Evolutionary conservation across 2,329 filamentous ascomycete species (phyloP), one percentile per base, ranked within the genome.

Genomic region (Ascochyta clinopodiicola): DNA sequence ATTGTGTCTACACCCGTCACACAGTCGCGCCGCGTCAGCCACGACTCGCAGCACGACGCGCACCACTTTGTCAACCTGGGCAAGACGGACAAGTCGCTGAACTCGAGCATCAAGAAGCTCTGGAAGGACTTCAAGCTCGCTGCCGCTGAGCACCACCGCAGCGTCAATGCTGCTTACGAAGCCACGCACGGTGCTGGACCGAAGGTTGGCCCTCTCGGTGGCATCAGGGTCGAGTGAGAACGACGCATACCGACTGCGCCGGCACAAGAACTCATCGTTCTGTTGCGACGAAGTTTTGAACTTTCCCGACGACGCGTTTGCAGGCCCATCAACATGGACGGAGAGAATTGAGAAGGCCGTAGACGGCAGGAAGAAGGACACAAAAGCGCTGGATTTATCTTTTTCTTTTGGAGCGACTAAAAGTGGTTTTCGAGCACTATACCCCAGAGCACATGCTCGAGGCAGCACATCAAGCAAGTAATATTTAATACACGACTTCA

Each of bases 61-160:
- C 64, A 64, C 46, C 63, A 68, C 51, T 68, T 67, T 19, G 32
- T 57, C 32, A 51, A 66, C 35, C 49, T 63, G 3, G 47, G 48
- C 22, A 64, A 68, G 44, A 60, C 61, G 0, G 59, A 65, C 19
- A 62, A 56, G 48, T 60, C 51, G 15, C 48, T 68, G 19, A 62
- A 68, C 49, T 43, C 52, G 13, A 64, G 63, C 27, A 59, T 70
- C 46, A 70, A 65, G 61, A 66, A 70, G 51, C 61, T 71, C 51
- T 72, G 67, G 69, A 62, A 62, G 32, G 60, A 60, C 6, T 49
- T 72, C 50, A 72, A 72, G 61, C 59, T 61, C 17, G 61, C 60
- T 9, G 68, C 67, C 8, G 55, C 37, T 13, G 69, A 72, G 63
- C 69, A 72, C 42, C 69, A 72, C 54, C 59, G 61, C 36, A 67